Evolutionary conservation across 352 stramenopile species (phyloP), one percentile per base, ranked within the genome.

Genomic region (Globisporangium alternatum): DNA sequence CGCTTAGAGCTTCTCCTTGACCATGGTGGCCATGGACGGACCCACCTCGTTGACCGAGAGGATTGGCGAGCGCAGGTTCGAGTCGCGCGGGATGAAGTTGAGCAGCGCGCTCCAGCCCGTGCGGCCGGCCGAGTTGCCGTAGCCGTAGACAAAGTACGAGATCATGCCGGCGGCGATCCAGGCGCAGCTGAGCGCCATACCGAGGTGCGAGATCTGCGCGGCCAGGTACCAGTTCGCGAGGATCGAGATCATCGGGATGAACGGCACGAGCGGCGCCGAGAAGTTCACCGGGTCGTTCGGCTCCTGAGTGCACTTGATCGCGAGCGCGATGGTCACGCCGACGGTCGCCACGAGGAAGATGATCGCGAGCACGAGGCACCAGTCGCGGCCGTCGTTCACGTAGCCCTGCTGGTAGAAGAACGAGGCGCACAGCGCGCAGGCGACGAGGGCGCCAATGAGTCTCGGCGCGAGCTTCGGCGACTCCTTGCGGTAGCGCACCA

Each of bases 121-220:
- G 62, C 81, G 83, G 35, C 81, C 81, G 4, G 78, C 79, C 25
- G 79, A 81, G 72, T 88, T 76, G 56, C 67, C 68, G 71, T 89
- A 94, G 56, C 85, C 85, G 64, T 94, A 94, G 12, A 75, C 68
- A 44, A 91, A 89, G 72, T 94, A 92, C 61, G 85, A 90, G 5
- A 94, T 12, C 7, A 89, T 75, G 12, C 70, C 84, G 5, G 72
- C 77, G 15, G 47, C 70, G 55, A 94, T 64, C 83, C 83, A 94
- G 9, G 72, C 68, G 21, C 74, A 74, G 35, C 74, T 77, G 31
- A 76, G 70, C 17, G 65, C 69, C n/a, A 92, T 88, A 55, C 78
- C 80, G 6, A 74, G 60, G 56, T 80, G 69, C n/a, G 48, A 64
- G 52, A 90, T 74, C 65, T 93, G 85, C 15, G 83, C 63, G 56